Base-by-base conservation (phyloP, 441 rosid genomes). In the Croton setiger region DNA sequence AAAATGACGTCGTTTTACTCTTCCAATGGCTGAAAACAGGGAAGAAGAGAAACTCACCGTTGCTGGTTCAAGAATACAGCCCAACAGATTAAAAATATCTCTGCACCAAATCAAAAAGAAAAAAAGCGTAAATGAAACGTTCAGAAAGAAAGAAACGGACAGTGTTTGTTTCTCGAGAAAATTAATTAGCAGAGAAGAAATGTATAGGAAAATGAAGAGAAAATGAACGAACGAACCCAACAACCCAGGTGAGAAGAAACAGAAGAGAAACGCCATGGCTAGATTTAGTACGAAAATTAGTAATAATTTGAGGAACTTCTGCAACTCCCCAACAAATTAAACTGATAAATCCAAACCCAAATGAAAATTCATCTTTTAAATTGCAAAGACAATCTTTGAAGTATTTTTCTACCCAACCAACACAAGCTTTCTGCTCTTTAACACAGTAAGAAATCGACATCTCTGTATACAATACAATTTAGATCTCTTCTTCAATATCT, bases 231-330 rank as follows among this genome's bases (percentile, higher is more conserved):
- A 60, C 78, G 57, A 61, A 91, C 97, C 96, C 97, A 17, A 88
- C 91, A 69, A 93, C 84, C 97, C 98, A 93, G 75, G 98, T 89
- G 67, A 91, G 88, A 67, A 93, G 97, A 74, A 93, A 93, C 18
- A 82, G 68, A 9, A 91, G 91, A 51, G 96, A 91, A 69, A 93
- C 97, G n/a, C 97, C 98, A 65, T 93, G 96, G 88, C 89, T 84
- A 37, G 98, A 93, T 76, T 93, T 93, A 66, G 96, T 73, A 67
- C 78, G 87, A 77, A 91, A 93, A 80, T 93, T 93, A 78, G 96
- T 93, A 74, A 93, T 76, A 82, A 93, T 88, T 75, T 93, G 98
- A 39, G 98, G 98, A 74, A 93, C 78, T 77, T 93, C 98, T 1
- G 98, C 98, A 21, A 91, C 89, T n/a, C 87, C 93, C 98, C 98